Base-by-base conservation (phyloP, 2,329 filamentous ascomycete species). In the Hymenoscyphus repandus region DNA sequence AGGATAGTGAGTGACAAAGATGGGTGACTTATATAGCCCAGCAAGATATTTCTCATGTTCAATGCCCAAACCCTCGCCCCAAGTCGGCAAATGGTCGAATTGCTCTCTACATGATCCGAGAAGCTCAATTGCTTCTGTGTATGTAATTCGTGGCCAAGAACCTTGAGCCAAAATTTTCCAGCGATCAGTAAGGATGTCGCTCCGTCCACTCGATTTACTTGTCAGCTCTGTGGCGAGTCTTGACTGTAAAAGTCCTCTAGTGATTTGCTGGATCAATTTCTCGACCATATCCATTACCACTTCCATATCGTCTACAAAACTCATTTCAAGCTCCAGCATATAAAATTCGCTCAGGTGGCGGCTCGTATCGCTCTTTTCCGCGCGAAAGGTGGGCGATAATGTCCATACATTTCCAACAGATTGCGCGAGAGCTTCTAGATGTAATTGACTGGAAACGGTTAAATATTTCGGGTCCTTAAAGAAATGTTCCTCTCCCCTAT, bases 281-380 rank as follows among this genome's bases (percentile, higher is more conserved):
- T 97, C 90, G 2, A 90, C 79, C n/a, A 92, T 69, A 50, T 84
- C 75, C 79, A 95, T 93, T 60, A 99, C 75, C 22, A 78, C 73
- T 30, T 78, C 72, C 58, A 96, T 74, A 56, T 82, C 73, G 42
- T 87, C 76, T 38, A 85, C 79, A 66, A 96, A 96, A 62, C 83
- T 85, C 66, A 91, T 74, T 69, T 99, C 93, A 13, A 85, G 91
- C 70, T 99, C 93, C 2, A 99, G 79, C 93, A 99, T 97, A 71
- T 97, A 97, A 64, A 99, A 97, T 66, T 99, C 93, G 72, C 90
- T 96, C 54, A 99, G 75, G 70, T 99, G 93, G 27, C 93, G 83
- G 5, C 90, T 85, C 0, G 93, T 97, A 64, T 97, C 91, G 69
- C 90, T 96, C 65, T 84, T 85, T 68, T 96, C 93, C 3, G 93